Evolutionary conservation across 805 yeast genomes (phyloP).

Genomic region (Metschnikowia chrysomelidarum): DNA sequence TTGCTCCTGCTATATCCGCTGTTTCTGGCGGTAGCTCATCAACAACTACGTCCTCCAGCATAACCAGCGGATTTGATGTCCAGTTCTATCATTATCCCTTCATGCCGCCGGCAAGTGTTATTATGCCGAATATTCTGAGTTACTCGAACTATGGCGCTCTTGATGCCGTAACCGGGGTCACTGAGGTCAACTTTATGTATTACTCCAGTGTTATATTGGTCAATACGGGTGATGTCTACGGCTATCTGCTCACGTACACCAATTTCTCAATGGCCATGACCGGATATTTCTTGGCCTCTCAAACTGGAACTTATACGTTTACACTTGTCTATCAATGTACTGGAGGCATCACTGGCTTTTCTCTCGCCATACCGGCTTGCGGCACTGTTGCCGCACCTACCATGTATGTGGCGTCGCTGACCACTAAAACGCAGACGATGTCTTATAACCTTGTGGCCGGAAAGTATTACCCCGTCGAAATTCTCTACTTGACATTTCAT

Average conservation of each 20-base stretch:
- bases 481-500: slow-evolving; percentile 13
- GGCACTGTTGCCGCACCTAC: slow-evolving; percentile 4
- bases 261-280: slow-evolving; percentile 7
- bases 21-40: no score
- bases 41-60: no score
- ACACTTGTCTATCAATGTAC: slow-evolving; percentile 11
- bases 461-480: slow-evolving; percentile 11
- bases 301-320: slow-evolving; percentile 11
- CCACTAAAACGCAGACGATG: slow-evolving; percentile 4
- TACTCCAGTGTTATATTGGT: neutral
- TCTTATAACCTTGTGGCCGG: slow-evolving; percentile 7
- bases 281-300: slow-evolving; percentile 11
- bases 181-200: slow-evolving; percentile 2
- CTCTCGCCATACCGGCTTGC: slow-evolving; percentile 12
- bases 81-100: slow-evolving; percentile 9
- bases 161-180: slow-evolving; percentile 5
- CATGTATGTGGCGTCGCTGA: neutral
- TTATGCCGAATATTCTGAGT: slow-evolving; percentile 2
- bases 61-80: slow-evolving; percentile 8
- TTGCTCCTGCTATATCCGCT: no score
- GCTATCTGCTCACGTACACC: slow-evolving; percentile 2
- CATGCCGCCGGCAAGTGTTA: neutral
- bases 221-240: slow-evolving; percentile 1
- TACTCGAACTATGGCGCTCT: slow-evolving; percentile 5
- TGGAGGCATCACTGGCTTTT: slow-evolving; percentile 13